Evolutionary conservation across 805 yeast genomes (phyloP), one percentile per base, ranked within the genome.

Genomic region (Candida koratica): DNA sequence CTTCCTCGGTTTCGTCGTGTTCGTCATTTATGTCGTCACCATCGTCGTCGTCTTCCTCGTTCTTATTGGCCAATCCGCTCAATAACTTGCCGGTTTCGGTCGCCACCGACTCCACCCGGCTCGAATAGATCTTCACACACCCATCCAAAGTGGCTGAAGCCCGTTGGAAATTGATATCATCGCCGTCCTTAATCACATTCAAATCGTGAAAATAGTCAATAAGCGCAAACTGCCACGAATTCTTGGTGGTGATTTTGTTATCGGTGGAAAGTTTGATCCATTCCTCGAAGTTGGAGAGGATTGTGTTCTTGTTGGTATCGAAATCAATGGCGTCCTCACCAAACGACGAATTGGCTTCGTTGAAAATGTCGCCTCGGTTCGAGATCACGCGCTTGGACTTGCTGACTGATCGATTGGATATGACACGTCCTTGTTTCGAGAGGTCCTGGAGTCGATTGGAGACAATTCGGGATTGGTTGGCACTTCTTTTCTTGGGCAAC

Each of bases 81-180:
- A 88, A 60, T 38, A 90, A 65, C 48, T 79, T 78, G 2, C 95
- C 94, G 0, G 97, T 88, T 50, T 89, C 97, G 6, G 83, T 80
- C 4, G 89, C 94, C 0, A 87, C 95, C 0, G 95, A 83, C 51
- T 89, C 97, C 15, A 90, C 88, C 49, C 97, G 74, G 11, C 94
- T 84, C 9, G 89, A 77, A 55, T 90, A 90, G 36, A 90, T 86
- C 61, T 88, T 88, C 22, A 89, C 90, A 66, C 97, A 89, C 0
- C 97, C 97, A 51, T 89, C 97, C 15, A 90, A 64, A 1, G 97
- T 86, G 3, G 94, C 87, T 0, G 93, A 79, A 0, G 97, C 97
- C 47, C 81, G 77, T 55, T 86, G 96, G 56, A 90, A 89, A 56
- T 88, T 87, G 49, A 89, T 84, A 26, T 49, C 52, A 10, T 56